These are phyloP conservation scores for Paracoccidioides lutzii DNA, from an alignment of 2,329 filamentous ascomycete genomes.

Conservation along the genomic window DNA sequence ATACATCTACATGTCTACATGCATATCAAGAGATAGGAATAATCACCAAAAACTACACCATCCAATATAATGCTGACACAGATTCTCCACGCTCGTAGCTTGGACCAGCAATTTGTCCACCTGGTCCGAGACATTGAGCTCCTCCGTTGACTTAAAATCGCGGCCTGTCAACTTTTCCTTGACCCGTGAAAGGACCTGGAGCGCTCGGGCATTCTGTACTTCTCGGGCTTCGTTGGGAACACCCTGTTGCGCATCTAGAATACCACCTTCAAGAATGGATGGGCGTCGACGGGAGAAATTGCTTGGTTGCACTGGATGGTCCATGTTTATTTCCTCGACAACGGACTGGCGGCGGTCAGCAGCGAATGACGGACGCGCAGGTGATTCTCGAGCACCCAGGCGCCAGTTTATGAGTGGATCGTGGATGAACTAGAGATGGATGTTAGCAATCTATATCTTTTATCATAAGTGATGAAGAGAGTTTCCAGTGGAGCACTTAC, in stretches of 20 bases:
- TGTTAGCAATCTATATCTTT: conserved; percentile 11
- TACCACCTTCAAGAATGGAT: conserved; percentile 52
- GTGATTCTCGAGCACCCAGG: conserved; percentile 52
- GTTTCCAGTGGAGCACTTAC: conserved; percentile 44
- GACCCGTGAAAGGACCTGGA: conserved; percentile 83
- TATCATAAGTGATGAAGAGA: background rate
- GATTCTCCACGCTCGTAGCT: conserved; percentile 90
- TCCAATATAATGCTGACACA: conserved; percentile 97
- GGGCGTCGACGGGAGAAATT: conserved; percentile 55
- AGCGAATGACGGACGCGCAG: conserved; percentile 46
- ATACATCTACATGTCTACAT: background rate
- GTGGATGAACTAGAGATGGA: conserved; percentile 68
- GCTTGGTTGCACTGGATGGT: conserved; percentile 46
- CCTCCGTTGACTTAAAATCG: conserved; percentile 78
- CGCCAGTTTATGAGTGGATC: conserved; percentile 98
- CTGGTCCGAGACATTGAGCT: conserved; percentile 73
- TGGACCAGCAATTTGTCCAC: conserved; percentile 91
- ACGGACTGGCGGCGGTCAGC: conserved; percentile 49
- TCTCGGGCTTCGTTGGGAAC: conserved; percentile 44
- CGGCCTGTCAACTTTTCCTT: conserved; percentile 90
- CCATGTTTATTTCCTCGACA: conserved; percentile 33
- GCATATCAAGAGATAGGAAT: conserved; percentile 15
- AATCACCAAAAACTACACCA: conserved; percentile 94
- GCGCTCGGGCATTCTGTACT: conserved; percentile 80
- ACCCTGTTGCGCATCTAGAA: conserved; percentile 31